Conservation (phyloP, 371 early-diverging fungal species). For the Mucor plumbeus region DNA sequence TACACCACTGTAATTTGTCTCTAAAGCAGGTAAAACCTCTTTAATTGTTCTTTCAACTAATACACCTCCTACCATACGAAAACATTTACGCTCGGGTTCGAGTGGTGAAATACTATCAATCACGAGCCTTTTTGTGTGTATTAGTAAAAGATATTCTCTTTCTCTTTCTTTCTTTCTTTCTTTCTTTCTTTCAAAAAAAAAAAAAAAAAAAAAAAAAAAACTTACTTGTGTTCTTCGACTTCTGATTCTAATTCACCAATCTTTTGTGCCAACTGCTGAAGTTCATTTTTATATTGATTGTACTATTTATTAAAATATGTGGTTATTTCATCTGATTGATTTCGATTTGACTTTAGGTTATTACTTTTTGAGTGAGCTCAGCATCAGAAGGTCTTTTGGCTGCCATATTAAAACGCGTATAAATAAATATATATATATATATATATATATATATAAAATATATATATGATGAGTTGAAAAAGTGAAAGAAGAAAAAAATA, state of each 20-base stretch:
- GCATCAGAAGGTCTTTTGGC: constrained; percentile 51
- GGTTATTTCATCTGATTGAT: not conserved
- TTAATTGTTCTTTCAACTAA: constrained; percentile 91
- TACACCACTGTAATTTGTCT: constrained; percentile 88
- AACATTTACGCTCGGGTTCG: constrained; percentile 87
- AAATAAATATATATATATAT: no score
- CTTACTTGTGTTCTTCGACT: constrained; percentile 92
- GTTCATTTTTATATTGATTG: constrained; percentile 85
- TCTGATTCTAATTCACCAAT: constrained; percentile 94
- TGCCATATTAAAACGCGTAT: constrained; percentile 28
- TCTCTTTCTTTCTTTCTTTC: not conserved
- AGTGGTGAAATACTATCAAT: constrained; percentile 90
- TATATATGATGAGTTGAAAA: constrained; percentile 9
- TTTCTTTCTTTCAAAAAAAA: not conserved
- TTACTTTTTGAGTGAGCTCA: constrained; percentile 54
- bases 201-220: not conserved
- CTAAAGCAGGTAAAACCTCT: constrained; percentile 90
- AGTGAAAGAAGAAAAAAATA: constrained; percentile 7
- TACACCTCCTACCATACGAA: constrained; percentile 92
- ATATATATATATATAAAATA: no score
- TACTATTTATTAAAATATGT: constrained; percentile 45
- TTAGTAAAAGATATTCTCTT: not conserved
- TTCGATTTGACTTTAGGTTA: not conserved
- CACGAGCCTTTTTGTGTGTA: constrained; percentile 70
- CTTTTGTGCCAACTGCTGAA: constrained; percentile 86